Evolutionary conservation across 345 rosid species (phyloP).

Genomic region (Adansonia digitata): DNA sequence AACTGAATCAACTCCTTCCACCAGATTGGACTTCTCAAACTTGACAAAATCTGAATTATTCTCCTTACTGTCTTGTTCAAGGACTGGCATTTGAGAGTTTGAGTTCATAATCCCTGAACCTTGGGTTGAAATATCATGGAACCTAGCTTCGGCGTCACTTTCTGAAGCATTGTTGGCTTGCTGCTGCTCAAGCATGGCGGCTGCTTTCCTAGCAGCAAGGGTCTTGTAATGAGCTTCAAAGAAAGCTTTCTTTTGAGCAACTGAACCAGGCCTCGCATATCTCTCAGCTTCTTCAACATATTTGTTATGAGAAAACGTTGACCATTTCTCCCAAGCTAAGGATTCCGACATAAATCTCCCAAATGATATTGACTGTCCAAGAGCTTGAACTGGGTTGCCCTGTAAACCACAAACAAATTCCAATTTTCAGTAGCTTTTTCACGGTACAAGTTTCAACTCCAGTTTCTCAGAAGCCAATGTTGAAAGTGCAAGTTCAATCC

Average conservation of each 20-base stretch:
- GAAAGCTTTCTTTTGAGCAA: slow-evolving; percentile 84
- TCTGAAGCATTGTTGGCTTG: slow-evolving; percentile 14
- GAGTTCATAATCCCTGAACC: slow-evolving; percentile 1
- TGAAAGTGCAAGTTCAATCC: background rate
- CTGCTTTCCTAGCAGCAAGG: slow-evolving; percentile 75
- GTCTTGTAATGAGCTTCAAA: slow-evolving; percentile 84
- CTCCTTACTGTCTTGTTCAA: slow-evolving; percentile 9
- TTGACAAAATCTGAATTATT: slow-evolving; percentile 10
- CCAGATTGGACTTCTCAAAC: slow-evolving; percentile 16
- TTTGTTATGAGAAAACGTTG: slow-evolving; percentile 64
- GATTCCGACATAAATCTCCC: slow-evolving; percentile 88
- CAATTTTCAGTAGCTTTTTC: background rate
- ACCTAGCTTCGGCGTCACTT: slow-evolving; percentile 15
- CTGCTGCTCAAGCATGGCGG: slow-evolving; percentile 57
- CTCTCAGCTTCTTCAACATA: slow-evolving; percentile 81
- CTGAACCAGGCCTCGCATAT: slow-evolving; percentile 72
- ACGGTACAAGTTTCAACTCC: background rate
- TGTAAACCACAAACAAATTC: slow-evolving; percentile 30
- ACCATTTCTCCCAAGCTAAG: slow-evolving; percentile 93
- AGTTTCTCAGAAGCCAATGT: background rate
- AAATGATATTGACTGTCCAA: slow-evolving; percentile 80
- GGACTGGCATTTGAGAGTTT: background rate
- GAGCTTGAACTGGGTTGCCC: slow-evolving; percentile 56
- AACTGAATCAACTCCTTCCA: slow-evolving; percentile 4
- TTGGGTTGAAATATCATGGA: slow-evolving; percentile 7